Evolutionary conservation across 2,329 filamentous ascomycete genomes (phyloP).

Genomic region (Sphaerulina musiva): DNA sequence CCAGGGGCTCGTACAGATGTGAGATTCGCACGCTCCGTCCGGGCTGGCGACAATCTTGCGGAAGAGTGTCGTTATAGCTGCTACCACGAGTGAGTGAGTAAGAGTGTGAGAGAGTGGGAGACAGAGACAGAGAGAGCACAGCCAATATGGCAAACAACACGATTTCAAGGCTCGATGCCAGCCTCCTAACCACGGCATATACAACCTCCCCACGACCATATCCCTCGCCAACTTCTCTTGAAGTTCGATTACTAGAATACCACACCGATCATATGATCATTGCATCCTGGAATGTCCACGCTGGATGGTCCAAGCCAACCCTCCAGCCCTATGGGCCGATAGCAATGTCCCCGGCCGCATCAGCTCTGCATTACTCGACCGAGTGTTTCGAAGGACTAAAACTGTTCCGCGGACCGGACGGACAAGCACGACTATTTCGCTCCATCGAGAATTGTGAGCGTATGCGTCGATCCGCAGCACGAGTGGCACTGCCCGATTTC

Average conservation of each 20-base stretch:
- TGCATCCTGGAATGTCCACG: conserved; percentile 55
- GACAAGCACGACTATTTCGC: conserved; percentile 67
- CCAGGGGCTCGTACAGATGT: neutral
- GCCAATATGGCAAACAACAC: neutral
- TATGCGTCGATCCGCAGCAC: conserved; percentile 48
- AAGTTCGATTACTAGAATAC: conserved; percentile 36
- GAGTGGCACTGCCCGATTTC: conserved; percentile 69
- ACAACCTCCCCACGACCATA: conserved; percentile 22
- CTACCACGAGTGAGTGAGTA: neutral
- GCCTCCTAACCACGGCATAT: conserved; percentile 31
- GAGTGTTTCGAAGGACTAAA: conserved; percentile 87
- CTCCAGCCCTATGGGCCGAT: conserved; percentile 71
- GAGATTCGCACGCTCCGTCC: neutral
- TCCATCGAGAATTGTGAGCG: conserved; percentile 64
- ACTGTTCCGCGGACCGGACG: conserved; percentile 60
- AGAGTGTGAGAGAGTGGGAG: neutral
- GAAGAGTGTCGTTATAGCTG: neutral
- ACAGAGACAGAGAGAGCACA: neutral
- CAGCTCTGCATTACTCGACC: conserved; percentile 76
- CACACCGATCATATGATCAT: conserved; percentile 85
- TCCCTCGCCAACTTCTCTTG: conserved; percentile 32
- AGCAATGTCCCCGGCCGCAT: conserved; percentile 70
- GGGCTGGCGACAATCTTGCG: neutral
- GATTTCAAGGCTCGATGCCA: conserved; percentile 12
- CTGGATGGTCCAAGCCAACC: conserved; percentile 66